These are phyloP conservation scores for Metschnikowia anglica DNA, from an alignment of 805 yeast species.

Conservation along the genomic window DNA sequence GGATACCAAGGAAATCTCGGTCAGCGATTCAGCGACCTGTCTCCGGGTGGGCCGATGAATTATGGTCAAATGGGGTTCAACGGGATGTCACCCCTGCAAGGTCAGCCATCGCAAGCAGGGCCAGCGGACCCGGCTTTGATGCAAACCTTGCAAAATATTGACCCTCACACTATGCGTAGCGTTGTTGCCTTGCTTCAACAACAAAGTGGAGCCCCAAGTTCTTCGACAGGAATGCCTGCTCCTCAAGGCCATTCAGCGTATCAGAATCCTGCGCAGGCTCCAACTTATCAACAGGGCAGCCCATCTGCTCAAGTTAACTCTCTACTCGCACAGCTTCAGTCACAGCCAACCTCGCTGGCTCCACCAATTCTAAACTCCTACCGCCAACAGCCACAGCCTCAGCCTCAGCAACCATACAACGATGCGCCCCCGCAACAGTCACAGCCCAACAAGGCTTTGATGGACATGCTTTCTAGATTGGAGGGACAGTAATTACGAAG, in stretches of 20 bases:
- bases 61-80: neutral
- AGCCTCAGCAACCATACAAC: slow-evolving; percentile 8
- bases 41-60: neutral
- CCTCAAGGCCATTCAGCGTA: slow-evolving; percentile 2
- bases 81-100: neutral
- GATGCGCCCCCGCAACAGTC: slow-evolving; percentile 16
- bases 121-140: slow-evolving; percentile 14
- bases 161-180: slow-evolving; percentile 35
- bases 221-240: slow-evolving; percentile 1
- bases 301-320: slow-evolving; percentile 16
- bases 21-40: neutral
- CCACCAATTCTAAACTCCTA: slow-evolving; percentile 1
- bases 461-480: slow-evolving; percentile 40
- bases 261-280: slow-evolving; percentile 1
- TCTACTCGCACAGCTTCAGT: slow-evolving; percentile 14
- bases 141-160: slow-evolving; percentile 27
- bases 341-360: slow-evolving; percentile 13
- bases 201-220: slow-evolving; percentile 2
- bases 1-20: neutral
- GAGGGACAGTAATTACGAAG: slow-evolving; percentile 25
- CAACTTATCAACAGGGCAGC: slow-evolving; percentile 5
- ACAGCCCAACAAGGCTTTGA: slow-evolving; percentile 24
- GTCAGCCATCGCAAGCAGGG: slow-evolving; percentile 1
- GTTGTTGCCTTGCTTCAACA: slow-evolving; percentile 30
- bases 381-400: slow-evolving; percentile 11